These are phyloP conservation scores for Daucus carota DNA, from an alignment of 129 eudicot species.

Conservation along the genomic window DH1_v3.0 NC_030384.2:38735001-38735500, in stretches of 20 bases:
- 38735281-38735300: background rate
- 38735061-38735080: conserved; percentile 83
- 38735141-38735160: background rate
- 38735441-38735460: background rate
- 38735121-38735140: conserved; percentile 51
- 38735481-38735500: background rate
- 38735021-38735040: conserved; percentile 99
- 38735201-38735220: background rate
- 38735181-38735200: background rate
- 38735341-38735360: background rate
- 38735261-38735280: background rate
- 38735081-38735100: conserved; percentile 99
- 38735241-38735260: background rate
- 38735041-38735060: conserved; percentile 93
- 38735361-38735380: background rate
- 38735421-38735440: background rate
- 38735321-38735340: background rate
- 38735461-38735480: background rate
- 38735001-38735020: conserved; percentile 87
- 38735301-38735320: background rate
- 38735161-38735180: background rate
- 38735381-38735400: background rate
- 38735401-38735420: background rate
- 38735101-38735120: conserved; percentile 99
- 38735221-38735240: background rate